These are phyloP conservation scores for Phanerochaete carnosa DNA, from an alignment of 768 basidiomycete species.

Conservation along the genomic window DNA sequence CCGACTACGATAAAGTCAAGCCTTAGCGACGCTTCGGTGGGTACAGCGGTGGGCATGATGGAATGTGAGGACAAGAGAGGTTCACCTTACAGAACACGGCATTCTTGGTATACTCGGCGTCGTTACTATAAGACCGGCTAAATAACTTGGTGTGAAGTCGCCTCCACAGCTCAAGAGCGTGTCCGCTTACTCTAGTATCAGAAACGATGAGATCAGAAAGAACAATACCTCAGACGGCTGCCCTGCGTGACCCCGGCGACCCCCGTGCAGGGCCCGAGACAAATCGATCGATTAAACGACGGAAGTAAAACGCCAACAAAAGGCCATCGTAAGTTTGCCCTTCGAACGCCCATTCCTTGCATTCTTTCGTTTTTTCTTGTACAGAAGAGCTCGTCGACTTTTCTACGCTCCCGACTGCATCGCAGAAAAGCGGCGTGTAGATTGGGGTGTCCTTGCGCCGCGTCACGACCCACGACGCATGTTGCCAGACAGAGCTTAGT, in stretches of 20 bases:
- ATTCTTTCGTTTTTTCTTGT: neutral
- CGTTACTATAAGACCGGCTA: constrained; percentile 1
- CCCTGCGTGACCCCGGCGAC: neutral
- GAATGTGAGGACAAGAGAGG: constrained; percentile 5
- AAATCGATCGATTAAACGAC: neutral
- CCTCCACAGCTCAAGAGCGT: constrained; percentile 1
- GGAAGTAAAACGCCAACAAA: neutral
- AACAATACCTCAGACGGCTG: neutral
- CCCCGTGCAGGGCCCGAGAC: neutral
- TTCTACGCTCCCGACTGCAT: neutral
- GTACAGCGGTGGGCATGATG: constrained; percentile 19
- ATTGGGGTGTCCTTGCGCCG: neutral
- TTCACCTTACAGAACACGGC: neutral
- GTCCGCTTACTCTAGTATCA: neutral
- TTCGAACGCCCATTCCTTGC: too few species aligned
- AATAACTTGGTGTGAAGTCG: neutral
- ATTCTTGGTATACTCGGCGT: neutral
- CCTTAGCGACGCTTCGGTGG: constrained; percentile 22
- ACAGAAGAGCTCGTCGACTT: neutral
- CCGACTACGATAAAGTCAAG: constrained; percentile 47
- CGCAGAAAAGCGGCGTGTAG: neutral
- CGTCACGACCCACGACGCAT: neutral
- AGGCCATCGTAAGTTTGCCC: neutral
- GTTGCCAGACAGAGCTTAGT: neutral
- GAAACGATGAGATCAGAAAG: neutral